Percentiles rank a stretch among this genome's conserved stretches.
Evolutionary conservation across 2,329 filamentous ascomycete genomes (phyloP).

Genomic region (Sclerotinia spermophila): DNA sequence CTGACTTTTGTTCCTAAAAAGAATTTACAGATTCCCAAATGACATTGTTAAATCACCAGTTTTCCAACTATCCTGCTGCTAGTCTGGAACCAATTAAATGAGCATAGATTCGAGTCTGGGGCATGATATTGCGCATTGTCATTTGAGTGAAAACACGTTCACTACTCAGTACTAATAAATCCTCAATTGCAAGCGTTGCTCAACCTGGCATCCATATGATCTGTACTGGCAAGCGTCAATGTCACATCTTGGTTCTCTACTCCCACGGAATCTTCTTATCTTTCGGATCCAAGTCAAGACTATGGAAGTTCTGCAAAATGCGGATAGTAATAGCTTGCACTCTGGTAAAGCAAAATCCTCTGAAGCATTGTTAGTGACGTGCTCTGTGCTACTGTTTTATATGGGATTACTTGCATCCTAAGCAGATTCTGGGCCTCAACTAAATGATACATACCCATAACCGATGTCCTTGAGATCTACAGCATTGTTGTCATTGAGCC

Average conservation of each 20-base stretch:
- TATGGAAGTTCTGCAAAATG: constrained; percentile 25
- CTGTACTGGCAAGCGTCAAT: constrained; percentile 17
- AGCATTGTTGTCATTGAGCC: background rate
- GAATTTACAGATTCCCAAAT: background rate
- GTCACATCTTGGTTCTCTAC: constrained; percentile 17
- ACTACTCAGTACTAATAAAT: background rate
- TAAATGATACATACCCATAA: constrained; percentile 75
- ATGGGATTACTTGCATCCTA: constrained; percentile 47
- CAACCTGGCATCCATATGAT: constrained; percentile 11
- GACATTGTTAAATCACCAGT: background rate
- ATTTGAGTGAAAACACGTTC: background rate
- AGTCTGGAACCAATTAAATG: background rate
- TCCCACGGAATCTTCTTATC: background rate
- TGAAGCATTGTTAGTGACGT: background rate
- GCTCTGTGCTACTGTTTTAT: background rate
- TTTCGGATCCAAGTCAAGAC: background rate
- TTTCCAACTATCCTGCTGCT: background rate
- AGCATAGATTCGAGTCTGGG: background rate
- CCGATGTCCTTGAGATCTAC: constrained; percentile 36
- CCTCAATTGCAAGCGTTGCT: background rate
- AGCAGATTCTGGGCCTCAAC: constrained; percentile 65
- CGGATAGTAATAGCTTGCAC: constrained; percentile 26
- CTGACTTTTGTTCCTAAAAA: background rate
- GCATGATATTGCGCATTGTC: background rate
- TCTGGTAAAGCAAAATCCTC: constrained; percentile 21